Base-by-base conservation (phyloP, 139 green algal genomes). In the Picochlorum sp. region DNA sequence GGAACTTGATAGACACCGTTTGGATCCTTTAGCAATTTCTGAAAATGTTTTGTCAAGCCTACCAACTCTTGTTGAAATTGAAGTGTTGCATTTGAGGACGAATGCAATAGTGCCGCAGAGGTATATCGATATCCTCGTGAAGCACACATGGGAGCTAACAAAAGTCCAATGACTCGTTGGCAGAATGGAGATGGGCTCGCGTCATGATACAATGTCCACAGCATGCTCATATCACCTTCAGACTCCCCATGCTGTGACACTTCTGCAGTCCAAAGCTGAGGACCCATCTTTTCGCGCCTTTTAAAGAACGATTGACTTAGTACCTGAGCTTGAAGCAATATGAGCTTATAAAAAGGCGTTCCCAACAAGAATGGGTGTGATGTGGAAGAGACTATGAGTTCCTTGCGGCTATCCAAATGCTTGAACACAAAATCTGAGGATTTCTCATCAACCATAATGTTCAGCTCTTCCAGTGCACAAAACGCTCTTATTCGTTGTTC, bases 51-150 rank as follows among this genome's bases (percentile, higher is more conserved):
- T 23, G 47, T 54, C 6, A 26, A 20, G n/a, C 18, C n/a, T 6
- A 54, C n/a, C 47, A 54, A 26, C 18, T 54, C 15, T 21, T 54
- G 47, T 20, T 54, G 47, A 54, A 54, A 54, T 26, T 54, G 47
- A 54, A 54, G 47, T 54, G 47, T 54, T 54, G 47, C 47, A 54
- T 54, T 54, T 20, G 47, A 54, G 18, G 47, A 54, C 6, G 7
- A 54, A 21, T 54, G 47, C 47, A 54, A 0, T 0, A 54, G 47
- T 21, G n/a, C n/a, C 6, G n/a, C 18, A 54, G 11, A 54, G 6
- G 11, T 54, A 9, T 20, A 54, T 20, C 16, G 16, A 21, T 54
- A 54, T 10, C 47, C 47, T 21, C 16, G n/a, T 20, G 18, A 26
- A 26, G 47, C 47, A 54, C 47, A 54, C 16, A 54, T 54, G 10